phyloP scores from a whole-genome alignment of 805 yeast genomes.

The Lachancea kluyveri region DNA sequence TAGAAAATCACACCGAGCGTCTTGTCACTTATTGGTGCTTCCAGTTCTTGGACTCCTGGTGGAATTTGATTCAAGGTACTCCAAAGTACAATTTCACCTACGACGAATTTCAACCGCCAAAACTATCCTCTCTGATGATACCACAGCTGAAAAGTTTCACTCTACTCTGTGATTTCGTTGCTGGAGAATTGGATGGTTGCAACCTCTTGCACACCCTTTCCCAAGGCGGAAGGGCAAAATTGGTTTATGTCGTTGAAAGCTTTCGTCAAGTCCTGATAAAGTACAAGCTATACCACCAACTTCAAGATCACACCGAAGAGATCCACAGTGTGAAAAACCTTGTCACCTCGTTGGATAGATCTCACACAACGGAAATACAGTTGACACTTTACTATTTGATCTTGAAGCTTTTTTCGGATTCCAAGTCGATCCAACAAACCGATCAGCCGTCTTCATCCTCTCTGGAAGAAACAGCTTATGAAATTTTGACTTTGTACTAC shows the following conservation, averaged over 20 bases:
- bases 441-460: not conserved
- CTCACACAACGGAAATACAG: conserved; percentile 25
- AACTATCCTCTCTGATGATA: conserved; percentile 13
- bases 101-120: conserved; percentile 24
- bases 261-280: conserved; percentile 19
- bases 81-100: conserved; percentile 23
- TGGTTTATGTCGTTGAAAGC: conserved; percentile 16
- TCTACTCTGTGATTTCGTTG: conserved; percentile 15
- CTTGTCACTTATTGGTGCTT: conserved; percentile 24
- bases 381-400: conserved; percentile 24
- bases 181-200: conserved; percentile 20
- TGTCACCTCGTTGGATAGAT: conserved; percentile 12
- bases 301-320: conserved; percentile 23
- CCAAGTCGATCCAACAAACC: conserved; percentile 2
- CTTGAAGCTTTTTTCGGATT: conserved; percentile 11
- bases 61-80: conserved; percentile 23
- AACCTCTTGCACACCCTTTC: conserved; percentile 16
- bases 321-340: conserved; percentile 3
- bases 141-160: conserved; percentile 21
- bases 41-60: conserved; percentile 28
- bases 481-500: conserved; percentile 27
- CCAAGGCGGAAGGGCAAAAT: conserved; percentile 10
- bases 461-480: conserved; percentile 22
- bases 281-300: conserved; percentile 22
- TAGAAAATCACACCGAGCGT: conserved; percentile 7